Base-by-base conservation (phyloP, 2,329 filamentous ascomycete genomes). In the Colletotrichum magnum region DNA sequence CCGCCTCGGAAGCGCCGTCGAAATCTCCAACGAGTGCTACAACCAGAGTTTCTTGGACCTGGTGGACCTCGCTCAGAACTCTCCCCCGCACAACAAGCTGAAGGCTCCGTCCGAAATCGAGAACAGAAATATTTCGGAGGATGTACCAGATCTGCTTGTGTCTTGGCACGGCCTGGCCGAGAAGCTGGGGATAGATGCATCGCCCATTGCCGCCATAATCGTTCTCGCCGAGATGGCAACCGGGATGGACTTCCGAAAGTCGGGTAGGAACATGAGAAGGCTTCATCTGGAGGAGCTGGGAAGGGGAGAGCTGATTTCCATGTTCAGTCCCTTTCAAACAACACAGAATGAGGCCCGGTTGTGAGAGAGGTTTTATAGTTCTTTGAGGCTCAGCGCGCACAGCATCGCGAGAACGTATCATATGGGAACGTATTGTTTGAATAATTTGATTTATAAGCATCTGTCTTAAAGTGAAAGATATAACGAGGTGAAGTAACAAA, bases 1-100 rank as follows among this genome's bases (percentile, higher is more conserved):
- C 24, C 56, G 26, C 18, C 36, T 58, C 39, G 36, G 16, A 15
- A 65, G 16, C 48, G 62, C 62, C 48, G n/a, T 65, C 32, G 62
- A 65, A 2, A 53, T 65, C 5, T 65, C 62, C 62, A 65, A 65
- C 56, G 56, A 65, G 18, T 65, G 62, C 26, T 65, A 65, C 47
- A 43, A 18, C 10, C 62, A 65, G 21, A 3, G 24, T 39, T 65
- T 65, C 26, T 36, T 48, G 10, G 62, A 65, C 26, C 48, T 65
- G 5, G 62, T 65, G 4, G 62, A 65, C 21, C 56, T 65, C 18
- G 54, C 56, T 13, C 62, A 28, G n/a, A 65, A 47, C 36, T 65
- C 62, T 9, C 62, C 62, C 2, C 62, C 62, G 3, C 62, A 65
- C 15, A 65, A 65, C 48, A 65, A 47, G 15, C 39, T 65, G 24